phyloP scores from a whole-genome alignment of 306 rosid genomes.

The Adenanthera pavonina region DNA sequence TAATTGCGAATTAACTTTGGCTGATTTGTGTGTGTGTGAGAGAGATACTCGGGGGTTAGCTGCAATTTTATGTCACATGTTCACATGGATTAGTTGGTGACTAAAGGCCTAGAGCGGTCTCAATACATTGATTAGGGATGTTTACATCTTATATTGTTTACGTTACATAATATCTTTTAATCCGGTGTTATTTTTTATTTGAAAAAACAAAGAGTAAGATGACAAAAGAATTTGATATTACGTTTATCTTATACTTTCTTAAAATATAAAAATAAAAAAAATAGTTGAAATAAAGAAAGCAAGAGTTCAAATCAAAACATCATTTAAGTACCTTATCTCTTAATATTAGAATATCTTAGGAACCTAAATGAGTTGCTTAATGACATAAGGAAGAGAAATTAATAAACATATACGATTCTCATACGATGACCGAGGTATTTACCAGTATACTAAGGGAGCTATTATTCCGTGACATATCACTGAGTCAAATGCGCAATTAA shows the following conservation, averaged over 20 bases:
- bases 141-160: too few relatives aligned
- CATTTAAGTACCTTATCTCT: not conserved
- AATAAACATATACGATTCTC: not conserved
- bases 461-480: not conserved
- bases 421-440: not conserved
- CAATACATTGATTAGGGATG: too few relatives aligned
- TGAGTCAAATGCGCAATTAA: not conserved
- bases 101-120: not conserved
- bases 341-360: not conserved
- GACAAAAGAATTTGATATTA: too few relatives aligned
- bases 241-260: too few relatives aligned
- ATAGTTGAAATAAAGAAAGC: not conserved
- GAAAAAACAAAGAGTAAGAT: too few relatives aligned
- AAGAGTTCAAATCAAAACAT: not conserved
- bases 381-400: not conserved
- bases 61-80: too few relatives aligned
- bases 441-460: not conserved
- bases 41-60: too few relatives aligned
- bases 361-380: not conserved
- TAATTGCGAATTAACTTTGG: too few relatives aligned
- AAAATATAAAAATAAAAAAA: too few relatives aligned
- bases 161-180: too few relatives aligned
- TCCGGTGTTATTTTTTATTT: too few relatives aligned
- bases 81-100: not conserved
- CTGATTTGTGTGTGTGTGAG: too few relatives aligned